Base-by-base conservation (phyloP, 345 rosid species). In the Schrenkiella parvula region DNA sequence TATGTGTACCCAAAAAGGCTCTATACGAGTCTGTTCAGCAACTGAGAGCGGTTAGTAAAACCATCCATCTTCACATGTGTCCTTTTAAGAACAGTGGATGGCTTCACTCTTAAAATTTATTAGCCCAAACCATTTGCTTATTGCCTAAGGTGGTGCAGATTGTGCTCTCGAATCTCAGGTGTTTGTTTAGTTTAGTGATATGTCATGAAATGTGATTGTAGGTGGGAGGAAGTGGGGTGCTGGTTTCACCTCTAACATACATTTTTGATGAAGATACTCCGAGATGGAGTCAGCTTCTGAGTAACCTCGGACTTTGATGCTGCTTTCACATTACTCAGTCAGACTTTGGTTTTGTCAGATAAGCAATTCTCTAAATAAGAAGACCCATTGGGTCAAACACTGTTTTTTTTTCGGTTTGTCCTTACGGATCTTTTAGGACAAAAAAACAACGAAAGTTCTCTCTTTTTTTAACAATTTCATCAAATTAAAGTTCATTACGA, bases 171-270 rank as follows among this genome's bases (percentile, higher is more conserved):
- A 44, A 25, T 64, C 35, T 34, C 31, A 41, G 8, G 18, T 25
- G 14, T 13, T 29, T 25, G 14, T 13, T 29, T 43, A 22, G 22
- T 28, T 7, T 14, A 47, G 18, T 68, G 38, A 75, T 14, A 34
- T 43, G 66, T 62, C 53, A 55, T 67, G 67, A 44, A 54, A 47
- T 64, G 29, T 64, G 64, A 58, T 29, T 64, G 84, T 87, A 87
- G 96, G 83, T 95, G 34, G 99, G 96, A 61, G 99, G 98, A 4
- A 89, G 98, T 5, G 90, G 96, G 25, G 96, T 95, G 62, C 80
- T 95, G 74, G 76, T 91, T 68, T 95, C 99, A 15, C 93, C 96
- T 2, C 26, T 91, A 74, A 95, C 98, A 37, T 95, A 95, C 85
- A 91, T 91, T 46, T 95, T 91, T 12, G 93, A 95, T 55, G 98